Percentiles rank a stretch among this genome's conserved stretches.
These are phyloP conservation scores for Saprolegnia diclina DNA, from an alignment of 352 stramenopile genomes.

Conservation along the genomic window DNA sequence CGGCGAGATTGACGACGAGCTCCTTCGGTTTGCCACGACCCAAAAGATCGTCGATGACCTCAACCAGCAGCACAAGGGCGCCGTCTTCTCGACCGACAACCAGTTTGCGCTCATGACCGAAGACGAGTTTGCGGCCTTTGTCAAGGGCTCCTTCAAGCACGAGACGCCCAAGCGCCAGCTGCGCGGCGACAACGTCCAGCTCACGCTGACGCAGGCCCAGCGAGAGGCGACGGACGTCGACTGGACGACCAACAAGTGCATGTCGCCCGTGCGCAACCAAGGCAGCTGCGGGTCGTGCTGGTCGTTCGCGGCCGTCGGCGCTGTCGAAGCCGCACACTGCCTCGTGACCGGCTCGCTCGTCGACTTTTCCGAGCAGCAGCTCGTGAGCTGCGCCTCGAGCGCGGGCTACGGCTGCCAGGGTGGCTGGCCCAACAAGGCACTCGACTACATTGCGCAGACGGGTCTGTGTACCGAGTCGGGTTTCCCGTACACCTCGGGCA, in stretches of 20 bases:
- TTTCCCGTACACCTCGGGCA: constrained; percentile 23
- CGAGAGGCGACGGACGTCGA: constrained; percentile 14
- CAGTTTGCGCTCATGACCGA: constrained; percentile 71
- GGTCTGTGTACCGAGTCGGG: constrained; percentile 2
- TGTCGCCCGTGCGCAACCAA: constrained; percentile 33
- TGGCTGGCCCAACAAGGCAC: constrained; percentile 52
- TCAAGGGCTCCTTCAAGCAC: constrained; percentile 1
- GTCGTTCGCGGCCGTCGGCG: constrained; percentile 37
- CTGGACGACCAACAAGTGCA: constrained; percentile 28
- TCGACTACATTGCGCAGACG: constrained; percentile 50
- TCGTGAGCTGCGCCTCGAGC: constrained; percentile 52
- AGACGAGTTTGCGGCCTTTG: constrained; percentile 54
- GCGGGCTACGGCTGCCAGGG: constrained; percentile 49
- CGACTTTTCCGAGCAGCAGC: constrained; percentile 53
- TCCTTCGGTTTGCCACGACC: not conserved
- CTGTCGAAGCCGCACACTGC: constrained; percentile 33
- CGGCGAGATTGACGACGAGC: not conserved
- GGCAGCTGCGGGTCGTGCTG: constrained; percentile 42
- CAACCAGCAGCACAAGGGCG: constrained; percentile 29
- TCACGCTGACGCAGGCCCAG: not conserved
- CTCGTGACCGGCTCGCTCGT: constrained; percentile 30
- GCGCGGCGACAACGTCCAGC: not conserved
- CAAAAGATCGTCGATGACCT: not conserved
- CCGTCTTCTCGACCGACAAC: constrained; percentile 56
- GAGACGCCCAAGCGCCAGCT: not conserved